Evolutionary conservation across 352 stramenopile species (phyloP).

Genomic region (Plasmopara viticola): DNA sequence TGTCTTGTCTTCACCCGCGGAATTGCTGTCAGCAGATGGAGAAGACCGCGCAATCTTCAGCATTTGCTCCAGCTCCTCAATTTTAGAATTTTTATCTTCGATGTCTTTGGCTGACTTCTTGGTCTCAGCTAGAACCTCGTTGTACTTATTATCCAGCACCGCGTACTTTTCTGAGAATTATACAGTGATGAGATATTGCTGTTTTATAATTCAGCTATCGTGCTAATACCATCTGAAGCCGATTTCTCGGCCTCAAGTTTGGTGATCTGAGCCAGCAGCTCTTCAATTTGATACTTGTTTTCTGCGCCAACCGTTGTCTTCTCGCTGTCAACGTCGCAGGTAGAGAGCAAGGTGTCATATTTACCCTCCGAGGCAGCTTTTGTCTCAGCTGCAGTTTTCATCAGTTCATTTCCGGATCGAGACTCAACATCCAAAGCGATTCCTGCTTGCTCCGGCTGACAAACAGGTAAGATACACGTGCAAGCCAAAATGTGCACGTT

Average conservation of each 20-base stretch:
- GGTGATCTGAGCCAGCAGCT: slow-evolving; percentile 14
- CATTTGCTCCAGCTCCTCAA: slow-evolving; percentile 31
- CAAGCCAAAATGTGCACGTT: slow-evolving; percentile 3
- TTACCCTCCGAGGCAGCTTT: not conserved
- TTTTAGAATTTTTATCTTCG: slow-evolving; percentile 27
- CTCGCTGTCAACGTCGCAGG: not conserved
- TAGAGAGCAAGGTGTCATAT: not conserved
- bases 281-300: slow-evolving; percentile 2
- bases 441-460: slow-evolving; percentile 20
- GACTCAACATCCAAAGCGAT: slow-evolving; percentile 1
- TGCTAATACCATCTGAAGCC: slow-evolving; percentile 15
- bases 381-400: not conserved
- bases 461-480: slow-evolving; percentile 14
- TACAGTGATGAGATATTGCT: not conserved
- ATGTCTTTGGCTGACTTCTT: slow-evolving; percentile 14
- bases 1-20: slow-evolving; percentile 8
- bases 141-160: slow-evolving; percentile 19
- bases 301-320: not conserved
- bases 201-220: not conserved
- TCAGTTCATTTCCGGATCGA: not conserved
- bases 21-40: not conserved
- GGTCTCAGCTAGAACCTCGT: slow-evolving; percentile 2
- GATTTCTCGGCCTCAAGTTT: slow-evolving; percentile 16
- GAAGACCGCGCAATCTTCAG: slow-evolving; percentile 19
- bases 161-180: slow-evolving; percentile 28